A percentile compares a stretch with the other conserved stretches of the same genome.
phyloP scores from a whole-genome alignment of 108 stramenopile genomes.

The Skeletonema potamos region DNA sequence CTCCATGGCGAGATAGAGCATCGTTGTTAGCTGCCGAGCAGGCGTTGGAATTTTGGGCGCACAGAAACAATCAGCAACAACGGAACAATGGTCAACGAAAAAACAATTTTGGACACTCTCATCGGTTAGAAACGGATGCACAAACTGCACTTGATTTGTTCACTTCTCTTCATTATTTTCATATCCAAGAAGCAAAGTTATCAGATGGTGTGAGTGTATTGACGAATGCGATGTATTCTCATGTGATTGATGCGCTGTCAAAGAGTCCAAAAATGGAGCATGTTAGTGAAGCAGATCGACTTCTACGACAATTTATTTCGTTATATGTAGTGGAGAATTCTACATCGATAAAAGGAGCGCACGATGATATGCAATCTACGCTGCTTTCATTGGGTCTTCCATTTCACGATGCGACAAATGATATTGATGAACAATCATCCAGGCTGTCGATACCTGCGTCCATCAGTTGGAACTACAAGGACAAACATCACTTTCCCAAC shows the following conservation, averaged over 20 bases:
- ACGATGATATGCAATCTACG: neutral
- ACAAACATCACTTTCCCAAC: slow-evolving; percentile 35
- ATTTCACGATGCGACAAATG: neutral
- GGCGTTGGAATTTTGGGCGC: slow-evolving; percentile 38
- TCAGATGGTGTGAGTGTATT: neutral
- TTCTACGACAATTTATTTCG: slow-evolving; percentile 28
- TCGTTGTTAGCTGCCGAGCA: slow-evolving; percentile 18
- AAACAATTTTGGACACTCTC: neutral
- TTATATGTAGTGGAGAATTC: slow-evolving; percentile 8
- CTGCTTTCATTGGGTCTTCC: slow-evolving; percentile 13
- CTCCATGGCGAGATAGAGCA: slow-evolving; percentile 6
- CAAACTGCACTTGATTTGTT: slow-evolving; percentile 20
- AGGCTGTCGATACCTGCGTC: neutral
- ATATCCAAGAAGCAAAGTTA: neutral
- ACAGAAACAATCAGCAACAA: slow-evolving; percentile 7
- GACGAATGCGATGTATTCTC: slow-evolving; percentile 37
- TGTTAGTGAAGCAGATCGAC: slow-evolving; percentile 17
- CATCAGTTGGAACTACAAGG: slow-evolving; percentile 26
- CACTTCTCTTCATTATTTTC: slow-evolving; percentile 16
- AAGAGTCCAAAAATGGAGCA: slow-evolving; percentile 29
- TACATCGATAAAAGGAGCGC: neutral
- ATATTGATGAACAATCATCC: neutral
- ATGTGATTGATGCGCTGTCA: slow-evolving; percentile 38
- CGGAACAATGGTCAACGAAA: neutral
- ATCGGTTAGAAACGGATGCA: slow-evolving; percentile 16